Evolutionary conservation across 164 flowering plant species (phyloP).

Genomic region (Houttuynia cordata): DNA sequence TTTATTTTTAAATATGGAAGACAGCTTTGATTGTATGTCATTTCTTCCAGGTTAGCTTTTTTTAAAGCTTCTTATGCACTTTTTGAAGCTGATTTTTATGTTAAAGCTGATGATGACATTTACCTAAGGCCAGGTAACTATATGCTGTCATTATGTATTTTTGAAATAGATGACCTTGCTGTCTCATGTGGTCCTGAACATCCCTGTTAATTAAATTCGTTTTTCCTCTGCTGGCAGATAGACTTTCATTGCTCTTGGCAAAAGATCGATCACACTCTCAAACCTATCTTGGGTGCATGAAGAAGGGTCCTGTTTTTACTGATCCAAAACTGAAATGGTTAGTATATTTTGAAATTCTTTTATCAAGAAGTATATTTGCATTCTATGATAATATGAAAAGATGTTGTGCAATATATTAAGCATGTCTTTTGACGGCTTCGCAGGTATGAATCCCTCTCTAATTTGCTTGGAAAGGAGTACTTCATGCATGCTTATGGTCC

Average conservation of each 20-base stretch:
- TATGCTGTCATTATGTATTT: neutral
- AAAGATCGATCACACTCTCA: constrained; percentile 66
- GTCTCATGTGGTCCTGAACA: neutral
- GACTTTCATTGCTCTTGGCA: constrained; percentile 76
- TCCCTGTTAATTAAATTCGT: neutral
- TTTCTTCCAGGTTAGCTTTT: constrained; percentile 52
- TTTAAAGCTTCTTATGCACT: constrained; percentile 83
- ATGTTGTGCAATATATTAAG: neutral
- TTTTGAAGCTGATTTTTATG: constrained; percentile 84
- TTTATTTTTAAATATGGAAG: too few species aligned
- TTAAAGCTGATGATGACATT: constrained; percentile 94
- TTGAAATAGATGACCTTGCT: neutral
- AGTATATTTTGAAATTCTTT: constrained; percentile 9
- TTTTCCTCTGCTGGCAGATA: constrained; percentile 35
- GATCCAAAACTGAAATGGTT: constrained; percentile 87
- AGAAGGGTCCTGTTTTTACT: constrained; percentile 83
- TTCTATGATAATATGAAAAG: neutral
- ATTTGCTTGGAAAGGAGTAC: constrained; percentile 82
- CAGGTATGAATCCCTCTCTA: constrained; percentile 83
- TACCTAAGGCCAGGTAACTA: constrained; percentile 76
- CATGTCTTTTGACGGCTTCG: constrained; percentile 4
- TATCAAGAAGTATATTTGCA: neutral
- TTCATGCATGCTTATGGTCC: constrained; percentile 99
- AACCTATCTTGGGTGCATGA: constrained; percentile 92
- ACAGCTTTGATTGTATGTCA: neutral